These are phyloP conservation scores for Aspergillus pseudoglaucus DNA, from an alignment of 2,329 filamentous ascomycete genomes.

Conservation along the genomic window DNA sequence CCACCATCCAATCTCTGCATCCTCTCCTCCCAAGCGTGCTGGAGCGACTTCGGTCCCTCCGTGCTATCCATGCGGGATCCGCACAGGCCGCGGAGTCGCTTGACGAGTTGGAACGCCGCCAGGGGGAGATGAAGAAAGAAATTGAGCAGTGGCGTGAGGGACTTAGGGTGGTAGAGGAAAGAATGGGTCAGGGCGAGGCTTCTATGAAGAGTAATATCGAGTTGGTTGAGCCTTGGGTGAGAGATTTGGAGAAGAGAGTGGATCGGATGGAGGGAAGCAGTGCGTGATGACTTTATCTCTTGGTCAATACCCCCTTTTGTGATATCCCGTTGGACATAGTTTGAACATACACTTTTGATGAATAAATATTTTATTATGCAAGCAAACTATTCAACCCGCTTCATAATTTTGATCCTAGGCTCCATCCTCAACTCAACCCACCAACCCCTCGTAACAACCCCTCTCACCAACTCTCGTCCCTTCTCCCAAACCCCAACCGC, in stretches of 20 bases:
- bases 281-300: background rate
- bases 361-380: background rate
- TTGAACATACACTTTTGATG: no score
- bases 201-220: constrained; percentile 73
- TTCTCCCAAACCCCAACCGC: constrained; percentile 23
- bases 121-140: constrained; percentile 75
- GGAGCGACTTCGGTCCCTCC: constrained; percentile 75
- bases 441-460: constrained; percentile 41
- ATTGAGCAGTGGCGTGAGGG: constrained; percentile 81
- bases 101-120: constrained; percentile 68
- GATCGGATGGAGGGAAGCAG: constrained; percentile 45
- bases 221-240: constrained; percentile 83
- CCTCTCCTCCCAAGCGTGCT: constrained; percentile 80
- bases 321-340: no score
- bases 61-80: constrained; percentile 79
- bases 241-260: constrained; percentile 74
- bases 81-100: constrained; percentile 73
- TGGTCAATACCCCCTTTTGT: background rate
- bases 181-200: constrained; percentile 62
- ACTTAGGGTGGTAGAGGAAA: constrained; percentile 68
- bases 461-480: constrained; percentile 19
- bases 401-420: constrained; percentile 48
- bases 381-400: constrained; percentile 5
- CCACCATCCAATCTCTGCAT: constrained; percentile 78
- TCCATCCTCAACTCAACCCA: constrained; percentile 51